Evolutionary conservation across 495 filamentous ascomycete genomes (phyloP).

Genomic region (Aspergillus egyptiacus): DNA sequence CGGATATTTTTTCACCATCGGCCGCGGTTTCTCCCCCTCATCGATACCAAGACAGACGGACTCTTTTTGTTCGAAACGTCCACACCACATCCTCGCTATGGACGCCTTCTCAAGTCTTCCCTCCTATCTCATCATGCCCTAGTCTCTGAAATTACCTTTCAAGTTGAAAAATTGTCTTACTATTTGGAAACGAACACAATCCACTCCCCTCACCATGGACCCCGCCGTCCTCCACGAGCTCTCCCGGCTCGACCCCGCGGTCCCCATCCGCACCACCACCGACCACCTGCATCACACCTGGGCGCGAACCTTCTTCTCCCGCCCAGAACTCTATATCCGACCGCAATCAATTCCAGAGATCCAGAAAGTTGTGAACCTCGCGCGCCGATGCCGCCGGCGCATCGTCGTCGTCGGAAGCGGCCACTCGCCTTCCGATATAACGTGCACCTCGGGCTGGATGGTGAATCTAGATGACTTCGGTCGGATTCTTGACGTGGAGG

Average conservation of each 20-base stretch:
- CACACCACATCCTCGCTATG: not conserved
- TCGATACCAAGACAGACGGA: not conserved
- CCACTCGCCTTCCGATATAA: conserved; percentile 88
- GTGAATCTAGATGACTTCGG: conserved; percentile 85
- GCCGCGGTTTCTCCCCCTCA: not conserved
- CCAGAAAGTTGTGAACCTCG: conserved; percentile 73
- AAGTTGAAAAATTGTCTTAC: too few relatives aligned
- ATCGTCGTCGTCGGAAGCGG: conserved; percentile 76
- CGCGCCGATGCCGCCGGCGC: conserved; percentile 71
- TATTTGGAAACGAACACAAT: not conserved
- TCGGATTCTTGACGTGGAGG: conserved; percentile 62
- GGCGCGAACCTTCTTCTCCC: conserved; percentile 84
- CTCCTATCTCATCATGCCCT: not conserved
- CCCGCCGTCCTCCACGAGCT: conserved; percentile 47
- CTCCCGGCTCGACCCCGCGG: conserved; percentile 46
- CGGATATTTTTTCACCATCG: not conserved
- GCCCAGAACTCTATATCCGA: conserved; percentile 83
- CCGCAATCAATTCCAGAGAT: conserved; percentile 74
- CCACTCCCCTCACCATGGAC: conserved; percentile 39
- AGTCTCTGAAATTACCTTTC: not conserved
- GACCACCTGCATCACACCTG: conserved; percentile 86
- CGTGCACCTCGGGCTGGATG: conserved; percentile 91
- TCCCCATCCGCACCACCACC: conserved; percentile 70
- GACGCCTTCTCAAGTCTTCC: not conserved
- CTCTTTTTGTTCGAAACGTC: not conserved